These are phyloP conservation scores for Aurifilum marmelostoma DNA, from an alignment of 2,329 filamentous ascomycete genomes.

Conservation along the genomic window DNA sequence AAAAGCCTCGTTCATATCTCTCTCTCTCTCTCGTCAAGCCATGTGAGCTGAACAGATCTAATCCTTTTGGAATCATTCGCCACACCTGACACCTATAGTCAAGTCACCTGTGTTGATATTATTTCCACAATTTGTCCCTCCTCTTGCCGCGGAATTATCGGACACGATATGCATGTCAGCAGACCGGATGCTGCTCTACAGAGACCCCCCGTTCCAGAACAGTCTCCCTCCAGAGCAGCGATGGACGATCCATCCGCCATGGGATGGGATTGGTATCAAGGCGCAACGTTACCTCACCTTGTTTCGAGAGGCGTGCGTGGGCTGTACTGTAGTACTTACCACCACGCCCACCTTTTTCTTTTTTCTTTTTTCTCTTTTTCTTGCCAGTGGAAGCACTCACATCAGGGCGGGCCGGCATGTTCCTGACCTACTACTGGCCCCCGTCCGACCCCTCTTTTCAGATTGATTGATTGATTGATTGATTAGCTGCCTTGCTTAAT, in stretches of 20 bases:
- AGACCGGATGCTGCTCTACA: background rate
- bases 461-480: background rate
- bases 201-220: background rate
- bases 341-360: constrained; percentile 2
- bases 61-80: background rate
- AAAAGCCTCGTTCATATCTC: background rate
- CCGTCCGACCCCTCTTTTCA: background rate
- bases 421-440: background rate
- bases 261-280: constrained; percentile 1
- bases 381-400: background rate
- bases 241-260: constrained; percentile 2
- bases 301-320: constrained; percentile 4
- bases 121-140: background rate
- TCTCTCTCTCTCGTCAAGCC: background rate
- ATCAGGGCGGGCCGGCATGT: background rate
- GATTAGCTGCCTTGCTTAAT: background rate
- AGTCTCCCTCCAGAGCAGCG: background rate
- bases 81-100: background rate
- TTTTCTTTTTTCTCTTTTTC: no score
- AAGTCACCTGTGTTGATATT: no score
- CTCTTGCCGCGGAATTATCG: background rate
- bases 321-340: background rate
- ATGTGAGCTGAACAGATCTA: background rate
- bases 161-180: background rate
- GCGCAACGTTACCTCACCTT: constrained; percentile 18